These are phyloP conservation scores for Xylariomycetidae sp. DNA, from an alignment of 2,329 filamentous ascomycete genomes.

Conservation along the genomic window DNA sequence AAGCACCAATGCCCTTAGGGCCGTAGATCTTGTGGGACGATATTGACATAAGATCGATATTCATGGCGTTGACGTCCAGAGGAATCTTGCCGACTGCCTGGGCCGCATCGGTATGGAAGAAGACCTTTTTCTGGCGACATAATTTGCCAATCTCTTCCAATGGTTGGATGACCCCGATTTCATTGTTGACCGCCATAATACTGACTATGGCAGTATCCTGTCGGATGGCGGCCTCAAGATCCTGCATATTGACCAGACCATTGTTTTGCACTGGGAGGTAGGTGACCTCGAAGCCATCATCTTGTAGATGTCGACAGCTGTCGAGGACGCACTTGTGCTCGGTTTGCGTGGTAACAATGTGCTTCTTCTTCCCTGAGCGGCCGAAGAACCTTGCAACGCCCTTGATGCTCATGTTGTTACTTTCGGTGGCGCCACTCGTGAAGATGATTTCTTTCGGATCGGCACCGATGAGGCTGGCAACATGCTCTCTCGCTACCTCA, in stretches of 20 bases:
- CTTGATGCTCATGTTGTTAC: conserved; percentile 99
- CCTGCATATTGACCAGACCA: conserved; percentile 78
- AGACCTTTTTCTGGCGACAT: conserved; percentile 87
- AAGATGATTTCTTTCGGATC: conserved; percentile 98
- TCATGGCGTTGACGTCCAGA: conserved; percentile 94
- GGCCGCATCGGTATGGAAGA: conserved; percentile 95
- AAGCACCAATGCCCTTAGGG: conserved; percentile 94
- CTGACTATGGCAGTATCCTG: conserved; percentile 91
- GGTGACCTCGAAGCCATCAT: conserved; percentile 95
- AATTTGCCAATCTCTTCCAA: conserved; percentile 89
- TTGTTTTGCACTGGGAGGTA: conserved; percentile 87
- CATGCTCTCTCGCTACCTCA: conserved; percentile 77
- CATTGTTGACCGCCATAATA: conserved; percentile 99
- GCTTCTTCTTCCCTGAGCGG: conserved; percentile 90
- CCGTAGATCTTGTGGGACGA: conserved; percentile 99
- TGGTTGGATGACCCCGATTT: conserved; percentile 98
- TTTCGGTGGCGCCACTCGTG: conserved; percentile 95
- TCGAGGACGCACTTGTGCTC: conserved; percentile 99
- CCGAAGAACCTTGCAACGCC: conserved; percentile 95
- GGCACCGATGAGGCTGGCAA: conserved; percentile 84
- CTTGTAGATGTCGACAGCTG: conserved; percentile 93
- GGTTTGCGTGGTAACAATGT: conserved; percentile 95
- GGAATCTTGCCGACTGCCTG: conserved; percentile 99
- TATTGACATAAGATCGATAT: conserved; percentile 97
- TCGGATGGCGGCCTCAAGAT: conserved; percentile 82